These are phyloP conservation scores for Dichomitus squalens DNA, from an alignment of 1,284 basidiomycete species.

Conservation along the genomic window DNA sequence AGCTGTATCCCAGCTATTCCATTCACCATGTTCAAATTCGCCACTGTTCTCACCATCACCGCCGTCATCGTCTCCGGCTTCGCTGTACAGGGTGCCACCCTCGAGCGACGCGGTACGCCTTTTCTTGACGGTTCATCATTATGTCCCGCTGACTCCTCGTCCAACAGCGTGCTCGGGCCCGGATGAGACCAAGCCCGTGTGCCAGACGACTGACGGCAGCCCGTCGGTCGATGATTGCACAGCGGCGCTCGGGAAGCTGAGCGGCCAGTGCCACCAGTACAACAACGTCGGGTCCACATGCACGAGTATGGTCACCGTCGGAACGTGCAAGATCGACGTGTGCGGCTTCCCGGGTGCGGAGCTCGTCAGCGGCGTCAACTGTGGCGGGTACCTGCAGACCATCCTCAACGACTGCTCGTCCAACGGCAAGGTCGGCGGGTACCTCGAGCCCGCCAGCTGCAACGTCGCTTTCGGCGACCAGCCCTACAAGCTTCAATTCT, in stretches of 20 bases:
- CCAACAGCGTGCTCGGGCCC: background rate
- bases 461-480: background rate
- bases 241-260: background rate
- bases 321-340: slow-evolving; percentile 7
- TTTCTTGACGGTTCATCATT: background rate
- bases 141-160: background rate
- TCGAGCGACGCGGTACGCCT: background rate
- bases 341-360: slow-evolving; percentile 1
- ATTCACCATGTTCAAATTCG: background rate
- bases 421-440: background rate
- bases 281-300: slow-evolving; percentile 2
- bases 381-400: slow-evolving; percentile 1
- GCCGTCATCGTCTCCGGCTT: background rate
- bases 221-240: background rate
- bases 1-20: background rate
- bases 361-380: background rate
- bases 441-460: slow-evolving; percentile 1
- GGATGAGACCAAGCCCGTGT: background rate
- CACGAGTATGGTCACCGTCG: slow-evolving; percentile 1
- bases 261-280: slow-evolving; percentile 1
- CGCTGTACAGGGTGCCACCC: background rate
- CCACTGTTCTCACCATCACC: slow-evolving; percentile 1
- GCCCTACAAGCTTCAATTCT: slow-evolving; percentile 4
- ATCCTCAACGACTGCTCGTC: slow-evolving; percentile 4
- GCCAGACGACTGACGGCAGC: slow-evolving; percentile 1